Conservation (phyloP, 148 eudicot species). For the Rhododendron mucronatum region DNA sequence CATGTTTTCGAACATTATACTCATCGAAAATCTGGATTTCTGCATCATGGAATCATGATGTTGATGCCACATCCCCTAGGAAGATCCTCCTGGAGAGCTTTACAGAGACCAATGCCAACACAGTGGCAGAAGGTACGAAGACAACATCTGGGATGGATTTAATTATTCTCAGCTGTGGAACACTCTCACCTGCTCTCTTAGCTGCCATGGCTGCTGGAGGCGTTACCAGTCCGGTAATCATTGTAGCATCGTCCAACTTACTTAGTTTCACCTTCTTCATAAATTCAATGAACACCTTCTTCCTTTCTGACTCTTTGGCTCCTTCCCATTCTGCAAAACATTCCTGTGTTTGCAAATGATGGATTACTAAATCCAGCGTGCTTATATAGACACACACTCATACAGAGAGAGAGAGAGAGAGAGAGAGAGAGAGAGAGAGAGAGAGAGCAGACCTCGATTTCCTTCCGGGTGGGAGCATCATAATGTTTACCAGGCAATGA, state of each 20-base stretch:
- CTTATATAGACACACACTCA: not conserved
- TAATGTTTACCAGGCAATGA: constrained; percentile 91
- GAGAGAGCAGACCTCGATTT: constrained; percentile 40
- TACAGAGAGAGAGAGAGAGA: not conserved
- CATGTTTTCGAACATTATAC: not conserved
- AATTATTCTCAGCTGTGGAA: constrained; percentile 67
- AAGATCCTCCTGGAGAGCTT: constrained; percentile 62
- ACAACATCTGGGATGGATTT: constrained; percentile 74
- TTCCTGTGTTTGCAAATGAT: constrained; percentile 24
- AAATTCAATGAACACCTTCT: constrained; percentile 51
- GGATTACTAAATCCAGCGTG: not conserved
- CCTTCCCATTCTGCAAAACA: constrained; percentile 40
- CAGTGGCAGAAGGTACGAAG: constrained; percentile 78
- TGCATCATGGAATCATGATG: constrained; percentile 8
- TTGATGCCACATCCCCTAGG: constrained; percentile 27
- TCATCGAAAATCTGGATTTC: not conserved
- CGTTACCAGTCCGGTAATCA: constrained; percentile 72
- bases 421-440: not conserved
- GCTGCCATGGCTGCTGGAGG: constrained; percentile 97
- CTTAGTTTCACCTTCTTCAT: constrained; percentile 47
- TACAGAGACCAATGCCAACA: constrained; percentile 67
- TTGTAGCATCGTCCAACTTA: constrained; percentile 51
- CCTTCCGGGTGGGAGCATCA: constrained; percentile 51
- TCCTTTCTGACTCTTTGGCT: constrained; percentile 27
- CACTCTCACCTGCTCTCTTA: constrained; percentile 73